A percentile compares a stretch with the other conserved stretches of the same genome.
Evolutionary conservation across 2,329 filamentous ascomycete genomes (phyloP).

Genomic region (Ascochyta clinopodiicola): DNA sequence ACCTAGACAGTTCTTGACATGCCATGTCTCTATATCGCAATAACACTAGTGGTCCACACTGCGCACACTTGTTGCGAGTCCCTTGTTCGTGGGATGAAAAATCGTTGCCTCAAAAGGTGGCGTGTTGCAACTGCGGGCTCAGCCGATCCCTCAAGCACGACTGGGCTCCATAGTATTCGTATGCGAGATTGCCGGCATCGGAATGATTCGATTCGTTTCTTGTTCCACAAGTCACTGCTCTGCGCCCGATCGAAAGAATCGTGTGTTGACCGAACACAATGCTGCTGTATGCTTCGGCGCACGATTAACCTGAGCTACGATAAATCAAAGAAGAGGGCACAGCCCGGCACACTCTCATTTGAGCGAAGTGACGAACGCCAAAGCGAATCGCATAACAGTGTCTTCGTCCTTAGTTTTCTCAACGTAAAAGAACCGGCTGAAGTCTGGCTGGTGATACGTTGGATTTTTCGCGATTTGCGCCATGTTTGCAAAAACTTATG

Average conservation of each 20-base stretch:
- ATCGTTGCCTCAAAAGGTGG: neutral
- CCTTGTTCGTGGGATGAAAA: neutral
- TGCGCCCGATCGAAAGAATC: constrained; percentile 33
- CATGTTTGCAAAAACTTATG: constrained; percentile 42
- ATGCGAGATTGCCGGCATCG: constrained; percentile 19
- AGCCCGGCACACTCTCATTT: constrained; percentile 15
- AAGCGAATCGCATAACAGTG: constrained; percentile 58
- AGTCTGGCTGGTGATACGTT: constrained; percentile 55
- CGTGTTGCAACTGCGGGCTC: constrained; percentile 11
- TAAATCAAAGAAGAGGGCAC: neutral
- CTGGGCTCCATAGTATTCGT: constrained; percentile 23
- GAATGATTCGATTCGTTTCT: constrained; percentile 28
- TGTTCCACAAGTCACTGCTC: constrained; percentile 28
- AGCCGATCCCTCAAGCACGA: constrained; percentile 20
- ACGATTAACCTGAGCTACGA: constrained; percentile 20
- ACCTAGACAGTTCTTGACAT: neutral
- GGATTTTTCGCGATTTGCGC: constrained; percentile 48
- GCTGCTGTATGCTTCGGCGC: constrained; percentile 29
- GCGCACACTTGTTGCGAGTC: too few relatives aligned
- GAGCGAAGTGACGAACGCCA: constrained; percentile 53
- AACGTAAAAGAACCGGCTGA: constrained; percentile 58
- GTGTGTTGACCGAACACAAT: constrained; percentile 28
- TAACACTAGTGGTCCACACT: too few relatives aligned
- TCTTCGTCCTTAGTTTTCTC: constrained; percentile 53
- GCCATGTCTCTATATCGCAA: neutral